Conservation (phyloP, 2,329 filamentous ascomycete genomes). For the Diplodia seriata region DNA sequence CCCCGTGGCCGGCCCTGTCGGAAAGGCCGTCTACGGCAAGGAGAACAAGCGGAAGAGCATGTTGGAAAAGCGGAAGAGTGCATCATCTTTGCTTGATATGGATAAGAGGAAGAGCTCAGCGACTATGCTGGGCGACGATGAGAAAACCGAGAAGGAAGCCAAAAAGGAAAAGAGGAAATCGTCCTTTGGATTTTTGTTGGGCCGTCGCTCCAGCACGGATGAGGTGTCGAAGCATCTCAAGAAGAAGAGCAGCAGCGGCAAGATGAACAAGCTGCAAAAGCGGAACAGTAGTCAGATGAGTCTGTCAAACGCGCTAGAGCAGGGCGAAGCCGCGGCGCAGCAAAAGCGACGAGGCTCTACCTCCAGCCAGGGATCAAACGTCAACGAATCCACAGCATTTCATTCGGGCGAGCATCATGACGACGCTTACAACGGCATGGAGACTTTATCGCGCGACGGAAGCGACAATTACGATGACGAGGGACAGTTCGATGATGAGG, state of each 20-base stretch:
- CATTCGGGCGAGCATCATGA: conserved; percentile 6
- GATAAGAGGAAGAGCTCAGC: conserved; percentile 31
- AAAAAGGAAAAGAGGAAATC: conserved; percentile 46
- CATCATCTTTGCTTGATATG: conserved; percentile 39
- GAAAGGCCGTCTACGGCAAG: conserved; percentile 74
- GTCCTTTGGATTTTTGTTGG: conserved; percentile 47
- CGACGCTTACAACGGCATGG: conserved; percentile 10
- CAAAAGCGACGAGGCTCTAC: conserved; percentile 13
- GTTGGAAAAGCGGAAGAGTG: conserved; percentile 12
- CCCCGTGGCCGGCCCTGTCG: conserved; percentile 77
- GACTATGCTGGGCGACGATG: conserved; percentile 28
- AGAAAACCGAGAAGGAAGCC: conserved; percentile 31
- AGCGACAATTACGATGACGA: conserved; percentile 51
- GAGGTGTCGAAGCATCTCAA: conserved; percentile 50
- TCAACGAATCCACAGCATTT: conserved; percentile 36
- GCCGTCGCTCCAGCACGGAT: conserved; percentile 46
- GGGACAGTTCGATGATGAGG: conserved; percentile 38
- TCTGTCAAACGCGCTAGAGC: conserved; percentile 14
- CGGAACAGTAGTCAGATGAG: conserved; percentile 45
- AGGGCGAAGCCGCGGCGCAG: conserved; percentile 3
- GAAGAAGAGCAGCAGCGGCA: conserved; percentile 46
- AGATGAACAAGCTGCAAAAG: conserved; percentile 51
- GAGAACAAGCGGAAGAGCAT: conserved; percentile 50
- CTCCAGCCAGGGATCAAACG: conserved; percentile 7
- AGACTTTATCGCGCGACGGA: conserved; percentile 34